Evolutionary conservation across 1,284 basidiomycete species (phyloP).

Genomic region (Sutorius eximius): DNA sequence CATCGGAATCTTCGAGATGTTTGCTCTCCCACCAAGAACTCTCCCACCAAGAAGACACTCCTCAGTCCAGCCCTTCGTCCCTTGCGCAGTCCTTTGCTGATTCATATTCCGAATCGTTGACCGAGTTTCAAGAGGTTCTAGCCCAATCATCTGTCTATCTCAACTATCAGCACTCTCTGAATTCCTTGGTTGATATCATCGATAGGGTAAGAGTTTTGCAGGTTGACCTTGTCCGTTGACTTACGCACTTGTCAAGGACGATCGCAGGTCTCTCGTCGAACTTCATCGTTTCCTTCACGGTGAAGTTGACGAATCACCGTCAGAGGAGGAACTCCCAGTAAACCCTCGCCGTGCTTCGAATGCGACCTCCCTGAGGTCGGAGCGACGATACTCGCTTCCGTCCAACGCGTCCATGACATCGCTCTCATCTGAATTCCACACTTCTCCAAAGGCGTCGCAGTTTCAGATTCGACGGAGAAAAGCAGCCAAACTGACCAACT

Average conservation of each 20-base stretch:
- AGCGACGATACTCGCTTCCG: constrained; percentile 72
- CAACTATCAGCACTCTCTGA: constrained; percentile 75
- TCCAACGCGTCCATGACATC: constrained; percentile 60
- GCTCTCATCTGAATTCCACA: constrained; percentile 48
- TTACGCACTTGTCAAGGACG: constrained; percentile 55
- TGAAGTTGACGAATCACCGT: constrained; percentile 22
- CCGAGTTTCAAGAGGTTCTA: constrained; percentile 22
- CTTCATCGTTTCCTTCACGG: constrained; percentile 67
- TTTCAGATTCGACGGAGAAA: constrained; percentile 70
- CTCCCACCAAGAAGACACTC: constrained; percentile 26
- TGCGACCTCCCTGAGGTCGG: constrained; percentile 44
- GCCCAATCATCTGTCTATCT: constrained; percentile 56
- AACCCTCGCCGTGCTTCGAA: constrained; percentile 26
- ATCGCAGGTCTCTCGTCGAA: constrained; percentile 68
- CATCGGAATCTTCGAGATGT: constrained; percentile 55
- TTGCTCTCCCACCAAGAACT: constrained; percentile 44
- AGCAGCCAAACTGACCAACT: constrained; percentile 77
- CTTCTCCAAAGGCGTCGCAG: constrained; percentile 44
- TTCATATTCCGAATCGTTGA: constrained; percentile 17
- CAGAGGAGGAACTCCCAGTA: constrained; percentile 26
- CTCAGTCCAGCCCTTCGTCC: constrained; percentile 25
- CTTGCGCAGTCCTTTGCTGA: constrained; percentile 16
- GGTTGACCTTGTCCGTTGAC: background rate
- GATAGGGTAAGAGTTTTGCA: constrained; percentile 55
- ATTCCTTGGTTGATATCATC: constrained; percentile 73